Conservation (phyloP, 2,329 filamentous ascomycete genomes). For the Cladophialophora psammophila region DNA sequence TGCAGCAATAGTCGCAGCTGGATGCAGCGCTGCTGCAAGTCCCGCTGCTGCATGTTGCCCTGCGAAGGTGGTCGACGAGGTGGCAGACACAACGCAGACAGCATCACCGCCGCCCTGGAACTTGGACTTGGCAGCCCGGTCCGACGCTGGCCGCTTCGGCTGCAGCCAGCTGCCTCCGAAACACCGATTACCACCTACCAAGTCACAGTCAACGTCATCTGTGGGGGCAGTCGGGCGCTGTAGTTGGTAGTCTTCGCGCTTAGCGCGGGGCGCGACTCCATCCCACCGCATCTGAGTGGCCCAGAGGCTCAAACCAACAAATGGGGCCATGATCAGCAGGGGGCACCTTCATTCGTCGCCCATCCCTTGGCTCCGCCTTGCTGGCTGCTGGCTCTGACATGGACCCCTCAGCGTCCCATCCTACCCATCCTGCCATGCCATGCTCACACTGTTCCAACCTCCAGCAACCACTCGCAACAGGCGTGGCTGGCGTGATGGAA, state of each 20-base stretch:
- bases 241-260: no score
- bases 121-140: conserved; percentile 22
- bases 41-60: conserved; percentile 18
- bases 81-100: no score
- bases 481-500: conserved; percentile 12
- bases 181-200: background rate
- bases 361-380: conserved; percentile 15
- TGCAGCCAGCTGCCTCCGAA: conserved; percentile 16
- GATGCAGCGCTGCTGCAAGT: conserved; percentile 18
- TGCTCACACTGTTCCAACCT: conserved; percentile 4
- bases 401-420: conserved; percentile 13
- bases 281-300: conserved; percentile 10
- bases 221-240: background rate
- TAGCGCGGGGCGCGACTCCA: background rate
- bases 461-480: conserved; percentile 16
- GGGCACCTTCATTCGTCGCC: conserved; percentile 28
- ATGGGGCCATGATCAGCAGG: conserved; percentile 31
- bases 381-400: conserved; percentile 22
- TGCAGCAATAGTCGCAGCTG: conserved; percentile 6
- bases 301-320: background rate
- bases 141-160: conserved; percentile 22
- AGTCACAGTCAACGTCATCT: background rate
- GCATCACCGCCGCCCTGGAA: background rate
- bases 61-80: background rate
- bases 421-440: conserved; percentile 23